These are phyloP conservation scores for Pseudocercospora pini-densiflorae DNA, from an alignment of 2,329 filamentous ascomycete species.

Conservation along the genomic window DNA sequence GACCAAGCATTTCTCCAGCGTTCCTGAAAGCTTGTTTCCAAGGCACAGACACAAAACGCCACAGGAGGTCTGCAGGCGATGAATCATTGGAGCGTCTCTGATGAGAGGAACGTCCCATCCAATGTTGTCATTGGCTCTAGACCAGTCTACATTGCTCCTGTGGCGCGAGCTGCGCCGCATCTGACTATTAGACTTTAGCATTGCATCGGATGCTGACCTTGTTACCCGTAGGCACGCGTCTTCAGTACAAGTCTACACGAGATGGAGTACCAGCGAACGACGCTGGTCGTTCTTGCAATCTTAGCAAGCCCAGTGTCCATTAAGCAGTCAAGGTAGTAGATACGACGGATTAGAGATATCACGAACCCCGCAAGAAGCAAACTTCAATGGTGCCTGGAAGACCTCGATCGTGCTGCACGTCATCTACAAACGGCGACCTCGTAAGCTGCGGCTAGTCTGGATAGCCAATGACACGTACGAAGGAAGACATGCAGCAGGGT, in stretches of 20 bases:
- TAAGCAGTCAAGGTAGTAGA: background rate
- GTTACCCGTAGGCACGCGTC: background rate
- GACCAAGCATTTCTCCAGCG: constrained; percentile 1
- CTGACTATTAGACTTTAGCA: background rate
- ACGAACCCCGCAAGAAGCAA: background rate
- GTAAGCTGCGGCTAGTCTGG: constrained; percentile 1
- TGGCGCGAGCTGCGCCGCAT: background rate
- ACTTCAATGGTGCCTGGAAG: background rate
- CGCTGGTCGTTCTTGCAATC: background rate
- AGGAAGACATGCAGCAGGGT: background rate
- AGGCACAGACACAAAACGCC: background rate
- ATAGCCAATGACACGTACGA: background rate
- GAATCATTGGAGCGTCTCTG: background rate
- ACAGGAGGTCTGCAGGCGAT: background rate
- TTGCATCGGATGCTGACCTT: constrained; percentile 2
- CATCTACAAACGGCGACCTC: background rate
- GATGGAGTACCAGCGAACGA: background rate
- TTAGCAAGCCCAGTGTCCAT: background rate
- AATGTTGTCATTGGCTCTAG: background rate
- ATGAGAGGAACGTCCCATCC: background rate
- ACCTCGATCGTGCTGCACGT: background rate
- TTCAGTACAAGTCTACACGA: background rate
- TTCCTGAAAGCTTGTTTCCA: constrained; percentile 4
- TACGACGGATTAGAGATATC: background rate
- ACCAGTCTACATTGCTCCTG: background rate